phyloP scores from a whole-genome alignment of 2,329 filamentous ascomycete species.

The Cyphellophora attinorum region DNA sequence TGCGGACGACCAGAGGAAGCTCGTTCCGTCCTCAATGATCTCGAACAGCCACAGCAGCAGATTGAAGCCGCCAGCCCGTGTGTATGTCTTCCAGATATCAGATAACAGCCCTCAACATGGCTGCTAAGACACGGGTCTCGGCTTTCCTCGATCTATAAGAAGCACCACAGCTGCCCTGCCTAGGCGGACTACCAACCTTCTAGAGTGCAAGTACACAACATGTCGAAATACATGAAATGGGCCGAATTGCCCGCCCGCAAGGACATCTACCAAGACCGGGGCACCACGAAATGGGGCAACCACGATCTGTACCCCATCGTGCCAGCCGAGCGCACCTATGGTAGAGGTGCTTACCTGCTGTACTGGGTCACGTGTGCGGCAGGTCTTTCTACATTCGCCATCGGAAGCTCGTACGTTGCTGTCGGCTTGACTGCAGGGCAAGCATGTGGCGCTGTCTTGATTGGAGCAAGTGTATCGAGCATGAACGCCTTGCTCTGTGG shows the following conservation, averaged over 20 bases:
- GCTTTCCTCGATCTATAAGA: no score
- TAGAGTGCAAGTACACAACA: no score
- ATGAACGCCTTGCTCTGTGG: conserved; percentile 3
- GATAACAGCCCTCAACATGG: no score
- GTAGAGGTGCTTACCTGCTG: background rate
- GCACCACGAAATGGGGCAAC: background rate
- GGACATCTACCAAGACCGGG: conserved; percentile 1
- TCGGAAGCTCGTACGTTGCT: conserved; percentile 1
- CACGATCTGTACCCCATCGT: background rate
- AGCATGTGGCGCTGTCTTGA: conserved; percentile 1
- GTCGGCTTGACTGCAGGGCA: conserved; percentile 4
- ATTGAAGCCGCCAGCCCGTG: no score
- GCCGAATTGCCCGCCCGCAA: background rate
- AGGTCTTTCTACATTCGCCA: background rate
- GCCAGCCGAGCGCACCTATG: background rate
- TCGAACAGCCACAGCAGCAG: no score
- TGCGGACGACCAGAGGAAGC: no score
- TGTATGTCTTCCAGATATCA: no score
- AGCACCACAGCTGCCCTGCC: no score
- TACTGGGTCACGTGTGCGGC: background rate
- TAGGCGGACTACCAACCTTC: no score
- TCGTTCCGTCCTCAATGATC: no score
- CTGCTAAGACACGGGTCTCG: no score
- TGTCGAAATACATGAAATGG: conserved; percentile 1
- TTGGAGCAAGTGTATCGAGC: conserved; percentile 1